Conservation (phyloP, 208 protist species). For the Acanthamoeba pearcei region DNA sequence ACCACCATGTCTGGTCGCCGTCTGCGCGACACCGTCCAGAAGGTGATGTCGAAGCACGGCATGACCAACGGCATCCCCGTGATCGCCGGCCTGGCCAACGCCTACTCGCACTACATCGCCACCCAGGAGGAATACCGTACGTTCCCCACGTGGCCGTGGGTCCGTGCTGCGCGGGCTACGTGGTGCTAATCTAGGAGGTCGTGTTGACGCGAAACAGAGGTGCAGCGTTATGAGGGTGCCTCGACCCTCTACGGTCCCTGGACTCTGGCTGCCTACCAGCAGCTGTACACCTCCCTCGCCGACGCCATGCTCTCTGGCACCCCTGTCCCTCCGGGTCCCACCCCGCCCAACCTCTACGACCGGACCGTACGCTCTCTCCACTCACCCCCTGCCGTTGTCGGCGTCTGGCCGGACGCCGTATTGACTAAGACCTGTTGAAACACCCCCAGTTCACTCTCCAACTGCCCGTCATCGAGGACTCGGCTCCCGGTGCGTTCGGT, state of each 20-base stretch:
- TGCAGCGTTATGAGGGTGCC: slow-evolving; percentile 84
- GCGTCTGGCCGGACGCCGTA: not conserved
- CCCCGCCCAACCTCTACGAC: slow-evolving; percentile 76
- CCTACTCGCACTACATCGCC: slow-evolving; percentile 76
- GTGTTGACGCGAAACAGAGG: not conserved
- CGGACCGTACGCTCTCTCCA: slow-evolving; percentile 66
- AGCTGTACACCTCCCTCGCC: slow-evolving; percentile 78
- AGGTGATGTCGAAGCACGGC: slow-evolving; percentile 49
- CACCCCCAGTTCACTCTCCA: slow-evolving; percentile 53
- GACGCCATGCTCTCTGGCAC: slow-evolving; percentile 67
- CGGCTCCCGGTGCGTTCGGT: slow-evolving; percentile 79
- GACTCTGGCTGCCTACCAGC: slow-evolving; percentile 81
- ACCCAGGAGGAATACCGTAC: slow-evolving; percentile 78
- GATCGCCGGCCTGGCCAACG: slow-evolving; percentile 75
- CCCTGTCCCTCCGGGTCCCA: slow-evolving; percentile 46
- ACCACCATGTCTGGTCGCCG: slow-evolving; percentile 86
- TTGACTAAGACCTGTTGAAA: not conserved
- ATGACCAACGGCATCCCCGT: slow-evolving; percentile 70
- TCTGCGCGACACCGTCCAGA: slow-evolving; percentile 76
- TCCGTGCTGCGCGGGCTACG: not conserved
- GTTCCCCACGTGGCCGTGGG: not conserved
- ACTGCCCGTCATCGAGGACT: slow-evolving; percentile 71
- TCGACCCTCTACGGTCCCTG: slow-evolving; percentile 85
- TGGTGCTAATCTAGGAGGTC: not conserved
- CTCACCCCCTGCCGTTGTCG: not conserved